Evolutionary conservation across 306 rosid species (phyloP).

Genomic region (Quercus glauca): DNA sequence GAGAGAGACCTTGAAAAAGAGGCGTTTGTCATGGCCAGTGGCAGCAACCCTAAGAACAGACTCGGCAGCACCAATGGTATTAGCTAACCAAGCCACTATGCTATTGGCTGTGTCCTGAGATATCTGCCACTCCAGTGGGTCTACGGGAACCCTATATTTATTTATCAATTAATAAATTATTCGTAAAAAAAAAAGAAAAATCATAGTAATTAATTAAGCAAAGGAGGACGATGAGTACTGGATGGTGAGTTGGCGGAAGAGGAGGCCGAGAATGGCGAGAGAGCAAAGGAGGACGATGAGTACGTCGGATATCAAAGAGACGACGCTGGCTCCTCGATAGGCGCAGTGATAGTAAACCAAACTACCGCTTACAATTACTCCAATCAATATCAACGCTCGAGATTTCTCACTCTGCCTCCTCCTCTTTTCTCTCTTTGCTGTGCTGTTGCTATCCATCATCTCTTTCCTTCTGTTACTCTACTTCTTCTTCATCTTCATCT

Average conservation of each 20-base stretch:
- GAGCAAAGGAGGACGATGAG: slow-evolving; percentile 92
- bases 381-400: slow-evolving; percentile 52
- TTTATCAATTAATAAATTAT: background rate
- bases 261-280: slow-evolving; percentile 94
- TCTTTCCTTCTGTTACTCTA: no score
- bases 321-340: slow-evolving; percentile 53
- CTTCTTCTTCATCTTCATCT: no score
- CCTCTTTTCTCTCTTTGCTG: background rate
- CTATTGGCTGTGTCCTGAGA: slow-evolving; percentile 85
- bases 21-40: slow-evolving; percentile 92
- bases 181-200: background rate
- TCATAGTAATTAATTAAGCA: background rate
- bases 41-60: slow-evolving; percentile 97
- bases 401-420: slow-evolving; percentile 15
- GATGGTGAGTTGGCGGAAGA: slow-evolving; percentile 79
- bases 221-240: slow-evolving; percentile 23
- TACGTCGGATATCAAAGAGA: slow-evolving; percentile 83
- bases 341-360: slow-evolving; percentile 90
- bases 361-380: slow-evolving; percentile 48
- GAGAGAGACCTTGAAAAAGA: slow-evolving; percentile 61
- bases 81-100: slow-evolving; percentile 75
- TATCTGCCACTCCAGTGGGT: slow-evolving; percentile 95
- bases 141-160: slow-evolving; percentile 72
- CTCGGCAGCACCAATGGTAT: slow-evolving; percentile 88
- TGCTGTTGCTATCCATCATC: slow-evolving; percentile 12